These are phyloP conservation scores for Pythium guiyangense DNA, from an alignment of 352 stramenopile species.

Conservation along the genomic window DNA sequence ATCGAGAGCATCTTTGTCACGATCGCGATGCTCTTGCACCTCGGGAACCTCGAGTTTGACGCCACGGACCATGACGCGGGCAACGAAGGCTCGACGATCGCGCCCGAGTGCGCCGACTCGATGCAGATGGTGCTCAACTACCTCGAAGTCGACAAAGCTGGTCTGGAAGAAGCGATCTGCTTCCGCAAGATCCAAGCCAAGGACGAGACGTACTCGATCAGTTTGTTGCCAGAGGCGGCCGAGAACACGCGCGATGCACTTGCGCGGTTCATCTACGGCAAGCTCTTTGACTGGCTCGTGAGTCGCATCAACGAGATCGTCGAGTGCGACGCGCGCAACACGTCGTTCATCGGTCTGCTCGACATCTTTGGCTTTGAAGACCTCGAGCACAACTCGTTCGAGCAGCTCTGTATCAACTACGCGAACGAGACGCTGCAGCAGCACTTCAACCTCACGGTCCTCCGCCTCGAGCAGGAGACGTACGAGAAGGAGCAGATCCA, in stretches of 20 bases:
- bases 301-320: slow-evolving; percentile 84
- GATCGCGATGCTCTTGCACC: slow-evolving; percentile 88
- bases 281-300: slow-evolving; percentile 93
- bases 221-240: slow-evolving; percentile 54
- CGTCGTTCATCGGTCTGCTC: slow-evolving; percentile 70
- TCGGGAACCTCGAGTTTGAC: slow-evolving; percentile 94
- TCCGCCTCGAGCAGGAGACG: slow-evolving; percentile 84
- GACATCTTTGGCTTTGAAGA: slow-evolving; percentile 91
- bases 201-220: slow-evolving; percentile 88
- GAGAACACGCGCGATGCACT: slow-evolving; percentile 92
- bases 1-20: slow-evolving; percentile 91
- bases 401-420: slow-evolving; percentile 95
- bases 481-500: slow-evolving; percentile 87
- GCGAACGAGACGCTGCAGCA: slow-evolving; percentile 92
- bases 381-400: slow-evolving; percentile 90
- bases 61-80: slow-evolving; percentile 48
- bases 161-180: slow-evolving; percentile 89
- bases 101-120: slow-evolving; percentile 40
- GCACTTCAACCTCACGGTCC: slow-evolving; percentile 88
- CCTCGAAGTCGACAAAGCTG: slow-evolving; percentile 83
- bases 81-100: slow-evolving; percentile 69
- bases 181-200: slow-evolving; percentile 91
- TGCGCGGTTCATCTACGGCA: slow-evolving; percentile 93
- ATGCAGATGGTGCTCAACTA: slow-evolving; percentile 82
- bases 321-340: slow-evolving; percentile 44